These are phyloP conservation scores for Erythrobasidium hasegawianum DNA, from an alignment of 1,284 basidiomycete genomes.

Conservation along the genomic window DNA sequence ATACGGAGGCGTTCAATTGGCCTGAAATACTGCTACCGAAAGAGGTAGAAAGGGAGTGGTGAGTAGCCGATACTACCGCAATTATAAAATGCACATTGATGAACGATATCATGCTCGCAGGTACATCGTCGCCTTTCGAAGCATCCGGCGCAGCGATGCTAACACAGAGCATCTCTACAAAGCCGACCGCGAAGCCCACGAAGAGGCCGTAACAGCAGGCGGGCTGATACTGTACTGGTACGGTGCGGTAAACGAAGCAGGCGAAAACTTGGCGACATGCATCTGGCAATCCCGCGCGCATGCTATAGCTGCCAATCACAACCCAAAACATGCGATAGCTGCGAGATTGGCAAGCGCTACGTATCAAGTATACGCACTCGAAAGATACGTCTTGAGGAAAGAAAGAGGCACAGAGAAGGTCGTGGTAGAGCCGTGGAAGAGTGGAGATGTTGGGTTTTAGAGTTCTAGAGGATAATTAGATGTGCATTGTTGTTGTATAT, in stretches of 20 bases:
- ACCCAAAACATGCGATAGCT: conserved; percentile 73
- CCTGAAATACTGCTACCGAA: conserved; percentile 61
- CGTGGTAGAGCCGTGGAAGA: conserved; percentile 11
- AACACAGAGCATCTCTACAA: conserved; percentile 59
- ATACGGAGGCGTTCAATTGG: conserved; percentile 82
- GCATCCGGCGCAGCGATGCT: conserved; percentile 60
- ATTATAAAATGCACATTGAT: neutral
- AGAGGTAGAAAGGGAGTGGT: conserved; percentile 56
- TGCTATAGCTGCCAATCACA: conserved; percentile 70
- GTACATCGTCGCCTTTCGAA: conserved; percentile 88
- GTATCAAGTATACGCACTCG: conserved; percentile 73
- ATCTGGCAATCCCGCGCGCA: conserved; percentile 84
- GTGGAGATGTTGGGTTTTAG: conserved; percentile 31
- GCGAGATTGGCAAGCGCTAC: conserved; percentile 70
- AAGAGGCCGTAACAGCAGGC: conserved; percentile 65
- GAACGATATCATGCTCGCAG: conserved; percentile 45
- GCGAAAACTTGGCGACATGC: conserved; percentile 88
- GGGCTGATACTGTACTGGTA: conserved; percentile 40
- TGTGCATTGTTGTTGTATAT: too few relatives aligned
- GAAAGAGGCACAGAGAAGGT: conserved; percentile 54
- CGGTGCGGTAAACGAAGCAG: conserved; percentile 50
- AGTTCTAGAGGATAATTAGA: neutral
- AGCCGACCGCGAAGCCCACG: conserved; percentile 78
- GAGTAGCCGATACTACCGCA: conserved; percentile 18
- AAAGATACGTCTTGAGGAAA: conserved; percentile 69